These are phyloP conservation scores for Elymus sibiricus DNA, from an alignment of 176 grass and related monocot species.

Conservation along the genomic window DNA sequence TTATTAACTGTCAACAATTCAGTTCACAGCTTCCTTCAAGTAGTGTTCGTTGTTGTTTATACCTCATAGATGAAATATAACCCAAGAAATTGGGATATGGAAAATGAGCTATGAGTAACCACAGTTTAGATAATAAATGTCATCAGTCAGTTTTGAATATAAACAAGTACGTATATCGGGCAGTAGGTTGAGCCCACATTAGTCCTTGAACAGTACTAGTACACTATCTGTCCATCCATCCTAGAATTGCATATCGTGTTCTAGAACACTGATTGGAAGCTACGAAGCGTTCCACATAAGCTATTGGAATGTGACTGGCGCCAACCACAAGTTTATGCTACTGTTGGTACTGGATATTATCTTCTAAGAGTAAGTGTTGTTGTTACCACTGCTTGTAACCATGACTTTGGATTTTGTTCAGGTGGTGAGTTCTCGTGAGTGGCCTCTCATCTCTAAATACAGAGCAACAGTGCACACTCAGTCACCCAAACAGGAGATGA, in stretches of 20 bases:
- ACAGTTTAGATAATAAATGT: background rate
- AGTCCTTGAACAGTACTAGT: too few species aligned
- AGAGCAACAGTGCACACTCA: slow-evolving; percentile 80
- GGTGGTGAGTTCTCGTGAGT: slow-evolving; percentile 85
- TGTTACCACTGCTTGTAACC: background rate
- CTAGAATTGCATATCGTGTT: too few species aligned
- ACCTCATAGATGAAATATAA: background rate
- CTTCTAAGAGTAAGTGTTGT: too few species aligned
- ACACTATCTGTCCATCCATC: too few species aligned
- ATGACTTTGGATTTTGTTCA: slow-evolving; percentile 27
- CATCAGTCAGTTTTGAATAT: background rate
- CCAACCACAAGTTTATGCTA: too few species aligned
- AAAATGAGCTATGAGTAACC: background rate
- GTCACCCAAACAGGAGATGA: slow-evolving; percentile 67
- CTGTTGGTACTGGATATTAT: too few species aligned
- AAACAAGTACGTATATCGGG: background rate
- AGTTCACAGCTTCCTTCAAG: too few species aligned
- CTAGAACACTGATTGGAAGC: too few species aligned
- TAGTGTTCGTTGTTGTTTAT: background rate
- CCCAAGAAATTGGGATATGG: background rate
- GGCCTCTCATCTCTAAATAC: slow-evolving; percentile 85
- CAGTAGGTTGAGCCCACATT: too few species aligned
- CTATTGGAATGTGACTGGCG: too few species aligned
- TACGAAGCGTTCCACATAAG: too few species aligned
- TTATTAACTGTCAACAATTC: background rate